phyloP scores from a whole-genome alignment of 2,329 filamentous ascomycete species.

The Botrytis fragariae region DNA sequence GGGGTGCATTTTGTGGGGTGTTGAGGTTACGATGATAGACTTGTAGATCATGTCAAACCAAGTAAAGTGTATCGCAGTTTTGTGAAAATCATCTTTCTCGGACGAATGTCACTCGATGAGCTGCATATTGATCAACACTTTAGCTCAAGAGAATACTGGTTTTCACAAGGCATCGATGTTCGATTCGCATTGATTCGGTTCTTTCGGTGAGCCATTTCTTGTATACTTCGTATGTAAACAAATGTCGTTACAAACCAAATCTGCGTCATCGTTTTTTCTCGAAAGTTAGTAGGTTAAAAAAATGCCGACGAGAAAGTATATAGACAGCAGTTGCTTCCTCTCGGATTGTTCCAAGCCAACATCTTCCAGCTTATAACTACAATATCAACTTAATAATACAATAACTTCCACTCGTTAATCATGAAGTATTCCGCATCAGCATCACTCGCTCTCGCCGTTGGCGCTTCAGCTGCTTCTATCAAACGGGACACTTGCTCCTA shows the following conservation, averaged over 20 bases:
- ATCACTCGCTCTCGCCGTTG: neutral
- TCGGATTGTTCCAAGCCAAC: too few relatives aligned
- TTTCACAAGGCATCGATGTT: neutral
- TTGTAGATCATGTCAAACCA: neutral
- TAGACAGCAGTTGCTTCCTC: neutral
- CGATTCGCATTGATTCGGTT: neutral
- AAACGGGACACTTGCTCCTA: constrained; percentile 47
- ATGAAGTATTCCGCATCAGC: constrained; percentile 13
- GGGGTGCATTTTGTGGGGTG: neutral
- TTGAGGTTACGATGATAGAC: neutral
- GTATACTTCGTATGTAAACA: neutral
- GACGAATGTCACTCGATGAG: constrained; percentile 1
- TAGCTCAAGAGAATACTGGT: neutral
- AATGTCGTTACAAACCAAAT: neutral
- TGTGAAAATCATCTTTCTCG: neutral
- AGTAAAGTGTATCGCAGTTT: neutral
- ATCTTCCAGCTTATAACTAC: neutral
- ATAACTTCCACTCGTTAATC: constrained; percentile 1
- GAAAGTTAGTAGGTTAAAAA: neutral
- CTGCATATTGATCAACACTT: neutral
- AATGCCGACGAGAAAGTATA: neutral
- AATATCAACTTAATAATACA: neutral
- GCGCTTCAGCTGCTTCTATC: constrained; percentile 3
- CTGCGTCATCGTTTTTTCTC: neutral
- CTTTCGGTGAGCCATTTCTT: neutral